These are phyloP conservation scores for Calonectria pseudoturangicola DNA, from an alignment of 2,329 filamentous ascomycete genomes.

Conservation along the genomic window DNA sequence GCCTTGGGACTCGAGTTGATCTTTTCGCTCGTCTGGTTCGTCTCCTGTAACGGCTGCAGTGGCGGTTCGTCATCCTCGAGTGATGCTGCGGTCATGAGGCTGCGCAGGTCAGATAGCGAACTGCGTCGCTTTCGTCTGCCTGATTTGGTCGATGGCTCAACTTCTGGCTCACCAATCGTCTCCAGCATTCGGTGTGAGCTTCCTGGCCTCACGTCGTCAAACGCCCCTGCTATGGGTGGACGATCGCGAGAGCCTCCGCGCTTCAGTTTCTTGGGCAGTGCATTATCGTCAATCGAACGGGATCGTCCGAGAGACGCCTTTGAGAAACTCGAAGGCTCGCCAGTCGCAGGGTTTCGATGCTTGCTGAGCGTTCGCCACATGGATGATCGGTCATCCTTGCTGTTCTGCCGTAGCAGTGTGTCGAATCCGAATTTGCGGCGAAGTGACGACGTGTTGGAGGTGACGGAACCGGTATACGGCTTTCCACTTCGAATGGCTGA, in stretches of 20 bases:
- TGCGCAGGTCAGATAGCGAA: conserved; percentile 90
- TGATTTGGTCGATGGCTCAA: conserved; percentile 63
- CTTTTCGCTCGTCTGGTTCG: conserved; percentile 73
- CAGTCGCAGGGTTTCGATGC: conserved; percentile 77
- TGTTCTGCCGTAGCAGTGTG: conserved; percentile 84
- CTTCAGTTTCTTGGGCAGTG: conserved; percentile 62
- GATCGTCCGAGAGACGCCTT: conserved; percentile 81
- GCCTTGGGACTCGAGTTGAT: conserved; percentile 70
- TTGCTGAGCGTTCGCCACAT: conserved; percentile 94
- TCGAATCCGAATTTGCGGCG: conserved; percentile 90
- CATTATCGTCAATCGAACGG: conserved; percentile 84
- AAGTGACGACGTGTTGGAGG: conserved; percentile 90
- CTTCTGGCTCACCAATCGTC: conserved; percentile 76
- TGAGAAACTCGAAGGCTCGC: conserved; percentile 78
- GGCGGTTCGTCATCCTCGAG: conserved; percentile 62
- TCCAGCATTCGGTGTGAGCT: conserved; percentile 76
- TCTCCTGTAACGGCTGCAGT: conserved; percentile 70
- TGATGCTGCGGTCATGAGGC: conserved; percentile 77
- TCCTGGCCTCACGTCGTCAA: conserved; percentile 75
- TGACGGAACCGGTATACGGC: conserved; percentile 83
- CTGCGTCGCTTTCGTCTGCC: conserved; percentile 88
- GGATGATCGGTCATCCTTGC: conserved; percentile 84
- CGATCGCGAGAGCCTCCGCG: conserved; percentile 75
- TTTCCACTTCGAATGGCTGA: conserved; percentile 74
- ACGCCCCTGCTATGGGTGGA: conserved; percentile 76